Evolutionary conservation across 345 rosid genomes (phyloP), one percentile per base, ranked within the genome.

Genomic region (Excoecaria cochinchinensis): DNA sequence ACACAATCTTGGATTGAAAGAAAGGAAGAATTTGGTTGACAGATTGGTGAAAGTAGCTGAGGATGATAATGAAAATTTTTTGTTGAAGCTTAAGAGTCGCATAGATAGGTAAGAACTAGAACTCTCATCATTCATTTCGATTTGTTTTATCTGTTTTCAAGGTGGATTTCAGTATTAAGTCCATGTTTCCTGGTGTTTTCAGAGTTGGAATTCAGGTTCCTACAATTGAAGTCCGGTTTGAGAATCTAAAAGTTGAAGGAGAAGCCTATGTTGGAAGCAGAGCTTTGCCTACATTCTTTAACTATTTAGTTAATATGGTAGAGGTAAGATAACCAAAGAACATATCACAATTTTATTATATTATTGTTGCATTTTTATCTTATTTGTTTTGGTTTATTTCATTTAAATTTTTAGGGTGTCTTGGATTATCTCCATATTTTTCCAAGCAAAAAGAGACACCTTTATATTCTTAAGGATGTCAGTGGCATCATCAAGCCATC

Each of bases 401-500:
- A n/a, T 58, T 58, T 21, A 58, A 44, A n/a, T 1, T 58, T 58
- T 58, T 36, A 58, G 62, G 31, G 36, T 58, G 3, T 58, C 25
- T 22, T 58, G 36, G 21, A 58, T 58, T 58, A 9, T 21, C 62
- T 58, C 10, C 62, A 58, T 22, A 21, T 58, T 21, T 5, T 58
- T n/a, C 24, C 62, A 58, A 58, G 62, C 31, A 58, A 58, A 58
- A 58, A 58, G 62, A 58, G 21, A 21, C 25, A 58, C 9, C 25
- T 58, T 14, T 58, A 7, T 21, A 83, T 88, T 51, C 78, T 88
- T 36, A 79, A 83, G 21, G 80, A 83, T 66, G 72, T 83, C 15
- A 83, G 83, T 11, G 89, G 89, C 47, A 66, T 84, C 70, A 84
- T 86, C 61, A 83, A 79, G 73, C 89, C 91, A 19, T 82, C 87